A percentile compares a stretch with the other conserved stretches of the same genome.
Evolutionary conservation across 805 yeast genomes (phyloP).

Genomic region (Candida gorgasii): DNA sequence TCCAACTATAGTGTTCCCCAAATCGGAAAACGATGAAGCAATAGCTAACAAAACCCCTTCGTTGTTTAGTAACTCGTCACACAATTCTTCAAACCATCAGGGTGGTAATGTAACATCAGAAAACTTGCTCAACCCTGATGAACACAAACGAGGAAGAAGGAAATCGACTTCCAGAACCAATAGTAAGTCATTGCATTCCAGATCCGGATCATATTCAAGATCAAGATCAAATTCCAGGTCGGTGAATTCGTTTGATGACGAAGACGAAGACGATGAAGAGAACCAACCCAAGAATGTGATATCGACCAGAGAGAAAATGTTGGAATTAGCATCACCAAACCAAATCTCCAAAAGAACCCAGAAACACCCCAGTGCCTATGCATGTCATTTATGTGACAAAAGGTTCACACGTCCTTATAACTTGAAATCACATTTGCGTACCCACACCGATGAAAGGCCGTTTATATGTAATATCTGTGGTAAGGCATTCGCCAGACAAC

Average conservation of each 20-base stretch:
- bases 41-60: conserved; percentile 53
- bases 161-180: conserved; percentile 24
- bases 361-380: conserved; percentile 71
- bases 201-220: conserved; percentile 19
- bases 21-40: conserved; percentile 13
- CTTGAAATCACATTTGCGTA: conserved; percentile 84
- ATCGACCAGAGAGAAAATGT: conserved; percentile 55
- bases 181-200: conserved; percentile 15
- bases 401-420: conserved; percentile 91
- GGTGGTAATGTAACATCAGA: conserved; percentile 6
- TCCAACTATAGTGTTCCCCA: conserved; percentile 15
- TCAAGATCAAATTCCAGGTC: conserved; percentile 25
- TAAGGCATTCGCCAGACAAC: conserved; percentile 64
- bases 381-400: conserved; percentile 83
- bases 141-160: conserved; percentile 43
- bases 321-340: conserved; percentile 64
- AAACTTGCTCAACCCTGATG: conserved; percentile 31
- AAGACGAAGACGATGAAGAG: conserved; percentile 19
- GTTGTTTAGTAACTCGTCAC: conserved; percentile 51
- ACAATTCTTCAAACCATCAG: conserved; percentile 13
- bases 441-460: conserved; percentile 86
- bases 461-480: conserved; percentile 73
- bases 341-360: conserved; percentile 57
- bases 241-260: conserved; percentile 15
- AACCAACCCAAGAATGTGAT: conserved; percentile 15